Base-by-base conservation (phyloP, 306 rosid genomes). In the Quillaja saponaria region DNA sequence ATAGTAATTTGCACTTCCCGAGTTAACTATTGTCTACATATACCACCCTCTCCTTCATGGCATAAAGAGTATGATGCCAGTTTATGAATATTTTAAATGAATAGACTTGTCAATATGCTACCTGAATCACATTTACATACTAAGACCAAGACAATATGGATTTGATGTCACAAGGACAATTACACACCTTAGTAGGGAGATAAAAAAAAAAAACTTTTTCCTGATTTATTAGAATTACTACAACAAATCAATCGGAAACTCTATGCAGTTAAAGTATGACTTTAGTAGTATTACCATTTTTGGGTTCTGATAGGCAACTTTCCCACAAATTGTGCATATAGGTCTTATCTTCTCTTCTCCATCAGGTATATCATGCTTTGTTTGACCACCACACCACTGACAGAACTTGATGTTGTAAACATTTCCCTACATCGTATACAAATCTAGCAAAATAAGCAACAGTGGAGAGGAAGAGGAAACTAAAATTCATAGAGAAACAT, bases 221-320 rank as follows among this genome's bases (percentile, higher is more conserved):
- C n/a, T n/a, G n/a, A n/a, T n/a, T n/a, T n/a, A n/a, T n/a, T n/a
- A n/a, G n/a, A n/a, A n/a, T n/a, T n/a, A n/a, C n/a, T n/a, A n/a
- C n/a, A n/a, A 34, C 31, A 49, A 38, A 68, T 72, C 34, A 69
- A 76, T n/a, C 16, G 59, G 67, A 67, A 63, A 46, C 68, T 20
- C 59, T 28, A 39, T 39, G 25, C 42, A 34, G 6, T 10, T 37
- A 39, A 10, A 34, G 14, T 14, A 3, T 55, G 16, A 34, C 58
- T 33, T 16, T 5, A 61, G 16, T 7, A 57, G 74, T 12, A 58
- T 67, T 68, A 88, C 98, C 98, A 91, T 88, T 73, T 91, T 91
- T 7, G 98, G 98, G 76, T 91, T 91, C 76, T 86, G 88, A 76
- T 91, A 91, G 25, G 91, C 64, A 74, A 91, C 81, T 71, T 60